These are phyloP conservation scores for Vanrija sp. DNA, from an alignment of 1,284 basidiomycete species.

Conservation along the genomic window DNA sequence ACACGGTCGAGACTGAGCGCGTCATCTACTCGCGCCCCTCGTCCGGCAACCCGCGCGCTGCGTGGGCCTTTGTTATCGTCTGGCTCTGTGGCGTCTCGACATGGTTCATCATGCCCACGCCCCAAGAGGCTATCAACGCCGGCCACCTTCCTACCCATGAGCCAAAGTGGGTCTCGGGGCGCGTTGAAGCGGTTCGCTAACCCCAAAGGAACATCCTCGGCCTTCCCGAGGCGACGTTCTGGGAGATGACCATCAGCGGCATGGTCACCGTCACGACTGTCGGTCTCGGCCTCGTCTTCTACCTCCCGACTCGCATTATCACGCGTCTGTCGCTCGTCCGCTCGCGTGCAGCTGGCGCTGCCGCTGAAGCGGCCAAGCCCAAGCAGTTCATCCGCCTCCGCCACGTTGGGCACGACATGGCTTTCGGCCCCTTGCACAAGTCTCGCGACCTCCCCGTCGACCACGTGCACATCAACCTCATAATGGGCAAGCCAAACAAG, in stretches of 20 bases:
- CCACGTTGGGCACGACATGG: constrained; percentile 7
- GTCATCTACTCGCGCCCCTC: constrained; percentile 18
- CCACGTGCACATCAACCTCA: constrained; percentile 3
- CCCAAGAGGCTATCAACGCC: not conserved
- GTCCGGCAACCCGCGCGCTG: not conserved
- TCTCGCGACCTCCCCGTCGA: constrained; percentile 8
- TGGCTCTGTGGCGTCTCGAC: not conserved
- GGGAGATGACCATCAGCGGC: constrained; percentile 3
- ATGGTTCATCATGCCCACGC: constrained; percentile 5
- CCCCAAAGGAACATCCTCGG: constrained; percentile 5
- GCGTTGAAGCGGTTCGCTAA: not conserved
- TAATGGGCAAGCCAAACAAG: not conserved
- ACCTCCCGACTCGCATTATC: constrained; percentile 5
- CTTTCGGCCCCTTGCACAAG: not conserved
- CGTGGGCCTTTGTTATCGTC: constrained; percentile 8
- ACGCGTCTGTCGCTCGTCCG: constrained; percentile 15
- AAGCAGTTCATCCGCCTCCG: constrained; percentile 9
- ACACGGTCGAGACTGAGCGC: constrained; percentile 12
- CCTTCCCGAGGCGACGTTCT: constrained; percentile 6
- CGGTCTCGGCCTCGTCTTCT: not conserved
- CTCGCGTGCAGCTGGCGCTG: not conserved
- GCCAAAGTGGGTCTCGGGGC: constrained; percentile 4
- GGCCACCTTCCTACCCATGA: not conserved
- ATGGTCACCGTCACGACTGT: not conserved
- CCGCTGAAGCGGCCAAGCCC: not conserved